These are phyloP conservation scores for Russula ochroleuca DNA, from an alignment of 768 basidiomycete genomes.

Conservation along the genomic window DNA sequence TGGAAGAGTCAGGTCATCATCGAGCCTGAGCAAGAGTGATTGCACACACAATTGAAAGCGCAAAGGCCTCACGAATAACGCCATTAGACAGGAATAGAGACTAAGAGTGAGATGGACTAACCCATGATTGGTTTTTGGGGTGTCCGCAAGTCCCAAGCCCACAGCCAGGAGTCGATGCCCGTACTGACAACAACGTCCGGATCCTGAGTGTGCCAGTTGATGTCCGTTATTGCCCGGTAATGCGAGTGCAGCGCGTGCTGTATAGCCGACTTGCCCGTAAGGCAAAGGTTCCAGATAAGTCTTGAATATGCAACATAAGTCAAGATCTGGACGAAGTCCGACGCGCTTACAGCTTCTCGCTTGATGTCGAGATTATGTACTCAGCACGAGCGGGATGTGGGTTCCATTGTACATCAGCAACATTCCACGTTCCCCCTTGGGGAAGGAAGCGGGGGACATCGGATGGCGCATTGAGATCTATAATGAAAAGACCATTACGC, in stretches of 20 bases:
- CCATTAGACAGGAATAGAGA: neutral
- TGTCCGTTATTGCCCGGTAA: slow-evolving; percentile 93
- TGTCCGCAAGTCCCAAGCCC: slow-evolving; percentile 83
- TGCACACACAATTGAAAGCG: slow-evolving; percentile 49
- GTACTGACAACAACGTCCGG: slow-evolving; percentile 85
- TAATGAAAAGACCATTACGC: slow-evolving; percentile 88
- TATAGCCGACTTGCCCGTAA: slow-evolving; percentile 71
- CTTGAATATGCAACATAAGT: slow-evolving; percentile 36
- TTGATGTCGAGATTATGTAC: slow-evolving; percentile 84
- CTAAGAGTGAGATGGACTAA: slow-evolving; percentile 27
- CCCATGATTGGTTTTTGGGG: slow-evolving; percentile 62
- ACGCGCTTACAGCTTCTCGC: slow-evolving; percentile 70
- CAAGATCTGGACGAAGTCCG: neutral
- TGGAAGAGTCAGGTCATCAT: slow-evolving; percentile 11
- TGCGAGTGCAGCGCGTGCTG: slow-evolving; percentile 84
- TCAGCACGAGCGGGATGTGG: slow-evolving; percentile 71
- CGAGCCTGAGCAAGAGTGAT: neutral
- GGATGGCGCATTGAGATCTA: slow-evolving; percentile 85
- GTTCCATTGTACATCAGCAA: slow-evolving; percentile 91
- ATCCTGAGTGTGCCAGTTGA: slow-evolving; percentile 92
- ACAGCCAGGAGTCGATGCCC: slow-evolving; percentile 90
- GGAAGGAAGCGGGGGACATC: slow-evolving; percentile 91
- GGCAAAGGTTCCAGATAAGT: slow-evolving; percentile 90
- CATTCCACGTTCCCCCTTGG: slow-evolving; percentile 95
- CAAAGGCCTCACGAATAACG: slow-evolving; percentile 43